These are phyloP conservation scores for Meira miltonrushii DNA, from an alignment of 1,284 basidiomycete genomes.

Conservation along the genomic window DNA sequence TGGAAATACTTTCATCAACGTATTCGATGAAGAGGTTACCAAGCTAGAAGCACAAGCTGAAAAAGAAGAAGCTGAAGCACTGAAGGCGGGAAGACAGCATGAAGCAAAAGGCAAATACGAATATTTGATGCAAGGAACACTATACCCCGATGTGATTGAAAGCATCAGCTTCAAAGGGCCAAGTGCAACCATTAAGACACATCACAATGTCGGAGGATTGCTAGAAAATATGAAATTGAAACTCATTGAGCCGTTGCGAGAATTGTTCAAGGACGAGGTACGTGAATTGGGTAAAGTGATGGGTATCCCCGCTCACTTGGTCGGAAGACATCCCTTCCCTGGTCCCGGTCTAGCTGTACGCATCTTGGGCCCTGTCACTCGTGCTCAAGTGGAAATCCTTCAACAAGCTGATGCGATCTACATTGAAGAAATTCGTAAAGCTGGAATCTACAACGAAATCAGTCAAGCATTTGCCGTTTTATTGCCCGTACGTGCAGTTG, in stretches of 20 bases:
- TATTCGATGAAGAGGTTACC: constrained; percentile 87
- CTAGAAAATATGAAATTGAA: constrained; percentile 98
- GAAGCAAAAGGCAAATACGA: constrained; percentile 71
- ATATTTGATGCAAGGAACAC: constrained; percentile 94
- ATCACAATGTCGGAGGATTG: constrained; percentile 97
- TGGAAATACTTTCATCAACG: constrained; percentile 97
- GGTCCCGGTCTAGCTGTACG: constrained; percentile 98
- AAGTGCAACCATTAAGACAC: constrained; percentile 98
- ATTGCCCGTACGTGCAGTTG: constrained; percentile 92
- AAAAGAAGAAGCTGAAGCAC: constrained; percentile 63
- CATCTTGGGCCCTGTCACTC: constrained; percentile 88
- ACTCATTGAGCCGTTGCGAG: constrained; percentile 92
- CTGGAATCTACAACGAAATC: constrained; percentile 87
- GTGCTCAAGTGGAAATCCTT: constrained; percentile 86
- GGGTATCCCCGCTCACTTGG: constrained; percentile 83
- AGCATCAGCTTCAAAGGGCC: constrained; percentile 99
- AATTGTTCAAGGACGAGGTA: constrained; percentile 99
- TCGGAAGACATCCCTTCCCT: constrained; percentile 98
- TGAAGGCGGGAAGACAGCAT: constrained; percentile 53
- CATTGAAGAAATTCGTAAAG: constrained; percentile 93
- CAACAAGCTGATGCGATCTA: constrained; percentile 94
- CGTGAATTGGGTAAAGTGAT: constrained; percentile 85
- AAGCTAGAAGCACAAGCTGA: constrained; percentile 83
- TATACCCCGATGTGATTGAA: constrained; percentile 99
- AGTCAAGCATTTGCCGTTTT: constrained; percentile 96